A percentile compares a stretch with the other conserved stretches of the same genome.
phyloP scores from a whole-genome alignment of 2,329 filamentous ascomycete genomes.

The Aspergillus tanneri region DNA sequence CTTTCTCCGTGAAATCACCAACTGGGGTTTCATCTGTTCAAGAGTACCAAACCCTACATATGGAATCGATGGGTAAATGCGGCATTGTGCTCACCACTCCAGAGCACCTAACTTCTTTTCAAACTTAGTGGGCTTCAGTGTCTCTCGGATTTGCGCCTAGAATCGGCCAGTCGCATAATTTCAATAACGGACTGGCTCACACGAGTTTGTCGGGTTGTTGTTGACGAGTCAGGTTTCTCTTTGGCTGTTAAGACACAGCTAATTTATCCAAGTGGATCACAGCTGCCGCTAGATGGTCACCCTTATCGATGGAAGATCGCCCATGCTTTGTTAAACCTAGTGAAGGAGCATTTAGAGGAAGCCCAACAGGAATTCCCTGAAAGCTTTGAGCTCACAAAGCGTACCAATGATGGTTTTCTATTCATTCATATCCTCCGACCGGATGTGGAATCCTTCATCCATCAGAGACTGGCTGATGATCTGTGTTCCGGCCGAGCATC shows the following conservation, averaged over 20 bases:
- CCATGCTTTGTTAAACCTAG: conserved; percentile 43
- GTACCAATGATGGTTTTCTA: conserved; percentile 50
- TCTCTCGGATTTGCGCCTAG: conserved; percentile 49
- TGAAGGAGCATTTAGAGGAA: conserved; percentile 35
- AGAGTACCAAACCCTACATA: conserved; percentile 42
- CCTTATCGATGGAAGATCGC: conserved; percentile 53
- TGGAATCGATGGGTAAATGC: conserved; percentile 41
- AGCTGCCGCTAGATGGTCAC: conserved; percentile 53
- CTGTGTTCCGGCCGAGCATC: too few species aligned
- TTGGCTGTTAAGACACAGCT: conserved; percentile 56
- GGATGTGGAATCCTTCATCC: too few species aligned
- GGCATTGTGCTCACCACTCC: conserved; percentile 62
- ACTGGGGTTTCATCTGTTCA: conserved; percentile 29
- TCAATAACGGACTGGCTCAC: conserved; percentile 53
- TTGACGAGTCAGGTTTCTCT: conserved; percentile 64
- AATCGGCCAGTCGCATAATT: conserved; percentile 51
- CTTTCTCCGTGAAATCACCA: conserved; percentile 55
- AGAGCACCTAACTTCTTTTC: conserved; percentile 65
- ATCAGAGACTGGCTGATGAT: too few species aligned
- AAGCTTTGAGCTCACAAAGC: conserved; percentile 52
- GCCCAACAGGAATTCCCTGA: conserved; percentile 44
- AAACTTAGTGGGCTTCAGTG: conserved; percentile 61
- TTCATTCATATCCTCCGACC: conserved; percentile 59
- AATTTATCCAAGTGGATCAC: conserved; percentile 56
- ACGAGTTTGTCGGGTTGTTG: conserved; percentile 55